Evolutionary conservation across 2,329 filamentous ascomycete species (phyloP).

Genomic region (Colletotrichum aenigma): DNA sequence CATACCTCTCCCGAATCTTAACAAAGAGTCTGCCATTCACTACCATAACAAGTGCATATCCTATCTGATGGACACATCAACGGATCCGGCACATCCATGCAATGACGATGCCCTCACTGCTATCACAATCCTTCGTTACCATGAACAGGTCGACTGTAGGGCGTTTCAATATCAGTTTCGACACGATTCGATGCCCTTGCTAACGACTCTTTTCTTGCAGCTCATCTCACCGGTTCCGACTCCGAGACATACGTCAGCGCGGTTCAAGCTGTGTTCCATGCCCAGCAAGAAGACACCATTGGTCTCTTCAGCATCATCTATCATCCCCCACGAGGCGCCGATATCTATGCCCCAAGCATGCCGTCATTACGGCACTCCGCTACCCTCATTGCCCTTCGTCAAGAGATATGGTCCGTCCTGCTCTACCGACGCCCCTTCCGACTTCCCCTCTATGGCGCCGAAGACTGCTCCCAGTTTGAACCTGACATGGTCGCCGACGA

Average conservation of each 20-base stretch:
- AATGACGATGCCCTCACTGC: background rate
- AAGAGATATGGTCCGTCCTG: slow-evolving; percentile 6
- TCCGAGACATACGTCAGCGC: background rate
- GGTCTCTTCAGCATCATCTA: background rate
- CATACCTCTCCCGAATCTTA: background rate
- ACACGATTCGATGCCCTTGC: rapidly evolving
- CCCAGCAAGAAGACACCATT: background rate
- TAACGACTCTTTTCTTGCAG: background rate
- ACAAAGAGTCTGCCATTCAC: background rate
- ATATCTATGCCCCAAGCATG: background rate
- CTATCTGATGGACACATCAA: background rate
- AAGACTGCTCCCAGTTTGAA: background rate
- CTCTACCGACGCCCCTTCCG: background rate
- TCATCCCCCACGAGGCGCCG: background rate
- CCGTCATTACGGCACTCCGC: background rate
- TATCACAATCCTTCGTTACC: background rate
- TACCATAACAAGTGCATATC: slow-evolving; percentile 3
- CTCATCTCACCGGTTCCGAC: background rate
- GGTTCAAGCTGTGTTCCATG: background rate
- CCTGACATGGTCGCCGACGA: slow-evolving; percentile 41
- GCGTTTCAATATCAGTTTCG: rapidly evolving
- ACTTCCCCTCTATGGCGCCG: background rate
- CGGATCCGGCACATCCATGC: background rate
- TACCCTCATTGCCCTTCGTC: background rate
- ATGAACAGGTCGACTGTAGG: slow-evolving; percentile 6